A percentile compares a stretch with the other conserved stretches of the same genome.
Evolutionary conservation across 768 basidiomycete genomes (phyloP).

Genomic region (Leucogyrophana mollusca): DNA sequence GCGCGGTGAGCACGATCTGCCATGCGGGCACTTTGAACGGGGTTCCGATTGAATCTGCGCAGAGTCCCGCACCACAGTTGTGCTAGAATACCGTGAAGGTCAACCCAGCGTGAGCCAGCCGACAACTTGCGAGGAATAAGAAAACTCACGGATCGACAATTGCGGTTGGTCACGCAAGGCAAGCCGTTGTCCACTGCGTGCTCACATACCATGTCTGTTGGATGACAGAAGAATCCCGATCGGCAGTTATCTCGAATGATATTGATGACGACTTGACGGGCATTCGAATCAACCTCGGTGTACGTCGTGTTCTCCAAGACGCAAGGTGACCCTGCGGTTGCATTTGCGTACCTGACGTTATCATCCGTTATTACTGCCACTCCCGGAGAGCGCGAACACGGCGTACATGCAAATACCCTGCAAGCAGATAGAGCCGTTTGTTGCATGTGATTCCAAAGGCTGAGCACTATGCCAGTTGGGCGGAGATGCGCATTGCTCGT

Average conservation of each 20-base stretch:
- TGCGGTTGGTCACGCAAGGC: no score
- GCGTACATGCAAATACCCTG: constrained; percentile 57
- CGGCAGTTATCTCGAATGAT: constrained; percentile 62
- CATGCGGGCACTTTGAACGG: no score
- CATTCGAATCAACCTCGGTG: constrained; percentile 40
- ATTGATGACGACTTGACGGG: constrained; percentile 42
- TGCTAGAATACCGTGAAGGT: no score
- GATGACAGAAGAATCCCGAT: constrained; percentile 55
- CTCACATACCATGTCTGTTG: constrained; percentile 40
- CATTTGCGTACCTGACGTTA: constrained; percentile 54
- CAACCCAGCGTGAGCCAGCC: no score
- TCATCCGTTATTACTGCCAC: not conserved
- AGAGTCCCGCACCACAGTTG: no score
- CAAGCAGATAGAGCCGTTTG: constrained; percentile 59
- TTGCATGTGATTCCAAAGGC: constrained; percentile 37
- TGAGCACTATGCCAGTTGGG: constrained; percentile 37
- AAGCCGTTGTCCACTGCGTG: constrained; percentile 22
- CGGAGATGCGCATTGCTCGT: constrained; percentile 51
- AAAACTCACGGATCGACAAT: no score
- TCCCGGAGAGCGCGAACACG: not conserved
- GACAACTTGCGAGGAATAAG: no score
- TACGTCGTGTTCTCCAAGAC: constrained; percentile 52
- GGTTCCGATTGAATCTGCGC: no score
- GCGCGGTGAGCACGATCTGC: no score
- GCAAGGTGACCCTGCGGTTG: constrained; percentile 50